Conservation (phyloP, 2,329 filamentous ascomycete genomes). For the Elsinoe necatrix region DNA sequence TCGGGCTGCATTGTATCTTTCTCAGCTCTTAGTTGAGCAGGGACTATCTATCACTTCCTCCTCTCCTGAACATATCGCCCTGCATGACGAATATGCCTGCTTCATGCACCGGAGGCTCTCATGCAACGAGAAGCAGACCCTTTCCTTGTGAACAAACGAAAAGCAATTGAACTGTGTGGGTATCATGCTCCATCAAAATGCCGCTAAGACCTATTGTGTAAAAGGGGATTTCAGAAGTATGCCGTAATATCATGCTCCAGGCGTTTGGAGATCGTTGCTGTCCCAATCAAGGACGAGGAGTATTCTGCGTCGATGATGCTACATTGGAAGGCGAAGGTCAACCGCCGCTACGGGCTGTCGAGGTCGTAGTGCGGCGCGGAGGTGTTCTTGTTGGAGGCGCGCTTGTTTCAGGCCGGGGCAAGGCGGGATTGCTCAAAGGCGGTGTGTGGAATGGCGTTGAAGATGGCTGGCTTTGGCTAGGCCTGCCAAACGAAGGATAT, state of each 20-base stretch:
- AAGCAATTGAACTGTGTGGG: conserved; percentile 1
- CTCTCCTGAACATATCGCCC: neutral
- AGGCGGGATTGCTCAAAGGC: neutral
- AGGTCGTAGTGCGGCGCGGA: neutral
- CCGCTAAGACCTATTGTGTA: neutral
- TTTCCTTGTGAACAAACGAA: neutral
- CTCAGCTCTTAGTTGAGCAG: neutral
- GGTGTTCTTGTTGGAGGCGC: neutral
- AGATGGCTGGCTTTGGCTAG: neutral
- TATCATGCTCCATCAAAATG: conserved; percentile 7
- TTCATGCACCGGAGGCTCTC: neutral
- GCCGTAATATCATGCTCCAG: neutral
- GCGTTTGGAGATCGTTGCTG: neutral
- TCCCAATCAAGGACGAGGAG: neutral
- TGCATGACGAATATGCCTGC: no score
- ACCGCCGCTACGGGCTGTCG: neutral
- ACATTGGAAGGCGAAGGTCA: neutral
- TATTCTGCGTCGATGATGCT: neutral
- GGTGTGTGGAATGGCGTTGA: neutral
- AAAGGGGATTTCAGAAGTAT: neutral
- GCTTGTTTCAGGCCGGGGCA: neutral
- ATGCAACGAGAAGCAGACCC: neutral
- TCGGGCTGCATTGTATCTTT: neutral
- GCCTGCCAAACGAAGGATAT: neutral
- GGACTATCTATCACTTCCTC: neutral